Base-by-base conservation (phyloP, 805 yeast species). In the Wickerhamiella hasegawae region DNA sequence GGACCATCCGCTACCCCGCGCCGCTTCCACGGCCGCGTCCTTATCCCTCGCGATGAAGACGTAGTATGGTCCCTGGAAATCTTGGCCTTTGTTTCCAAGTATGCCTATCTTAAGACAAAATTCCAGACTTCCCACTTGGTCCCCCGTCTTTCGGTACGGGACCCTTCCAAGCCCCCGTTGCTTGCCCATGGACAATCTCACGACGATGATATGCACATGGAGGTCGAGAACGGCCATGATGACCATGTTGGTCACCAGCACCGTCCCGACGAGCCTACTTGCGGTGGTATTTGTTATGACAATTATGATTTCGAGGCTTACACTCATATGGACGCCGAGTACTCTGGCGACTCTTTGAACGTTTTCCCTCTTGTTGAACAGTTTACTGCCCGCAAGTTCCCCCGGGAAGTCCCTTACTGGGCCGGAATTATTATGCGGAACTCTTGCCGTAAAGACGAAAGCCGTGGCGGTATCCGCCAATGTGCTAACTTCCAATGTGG, bases 381-480 rank as follows among this genome's bases (percentile, higher is more conserved):
- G 54, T 87, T 82, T 53, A 87, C 97, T 0, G 69, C 71, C 15
- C 66, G 66, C 37, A 63, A 68, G 35, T 71, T 77, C 45, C 72
- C 82, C 3, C 70, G 76, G 29, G 95, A 85, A 45, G 73, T 84
- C 64, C 76, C 79, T 45, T 84, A 85, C 56, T 87, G 98, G 98
- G 82, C 96, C 2, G 90, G 94, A 3, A 94, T 87, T n/a, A 83
- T 85, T 27, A 90, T 90, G 85, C 66, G 97, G 37, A 90, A 90
- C 55, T 84, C 94, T 1, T 87, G 95, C 53, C 69, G 96, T 38
- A 75, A 85, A 49, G 90, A 87, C 53, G 96, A 85, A 51, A 55
- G 67, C 29, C 68, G 77, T 39, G 87, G 87, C 14, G 95, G 96
- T 1, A 78, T 87, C 21, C 68, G 97, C 35, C 97, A 90, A 58